Conservation (phyloP, 129 eudicot genomes). For the Gnaphalium uliginosum region DNA sequence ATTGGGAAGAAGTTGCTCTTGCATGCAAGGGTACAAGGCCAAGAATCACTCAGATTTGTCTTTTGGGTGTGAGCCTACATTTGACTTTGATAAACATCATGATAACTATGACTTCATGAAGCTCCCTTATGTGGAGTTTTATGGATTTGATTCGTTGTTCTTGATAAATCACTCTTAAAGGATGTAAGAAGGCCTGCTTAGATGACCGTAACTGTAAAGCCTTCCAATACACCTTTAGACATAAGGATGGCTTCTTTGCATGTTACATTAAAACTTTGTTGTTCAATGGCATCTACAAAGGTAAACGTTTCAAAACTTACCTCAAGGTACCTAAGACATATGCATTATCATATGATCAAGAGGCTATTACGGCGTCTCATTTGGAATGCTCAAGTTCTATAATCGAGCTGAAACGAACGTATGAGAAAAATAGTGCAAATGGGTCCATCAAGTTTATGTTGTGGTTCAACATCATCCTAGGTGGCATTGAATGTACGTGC, state of each 20-base stretch:
- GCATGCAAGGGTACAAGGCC: slow-evolving; percentile 13
- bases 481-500: neutral
- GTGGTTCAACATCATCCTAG: neutral
- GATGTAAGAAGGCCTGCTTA: neutral
- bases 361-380: neutral
- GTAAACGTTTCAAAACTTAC: neutral
- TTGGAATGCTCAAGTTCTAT: neutral
- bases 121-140: slow-evolving; percentile 2
- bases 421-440: no score
- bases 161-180: neutral
- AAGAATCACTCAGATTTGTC: slow-evolving; percentile 7
- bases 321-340: slow-evolving; percentile 2
- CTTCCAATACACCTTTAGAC: neutral
- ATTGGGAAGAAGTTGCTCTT: slow-evolving; percentile 3
- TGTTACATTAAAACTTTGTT: neutral
- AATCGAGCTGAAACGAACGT: no score
- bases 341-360: neutral
- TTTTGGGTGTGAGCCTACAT: slow-evolving; percentile 1
- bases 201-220: neutral
- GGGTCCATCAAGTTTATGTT: no score
- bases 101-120: neutral
- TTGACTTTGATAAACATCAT: neutral
- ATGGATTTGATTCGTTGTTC: neutral
- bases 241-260: neutral
- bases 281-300: neutral